phyloP scores from a whole-genome alignment of 2,329 filamentous ascomycete genomes.

The Rhinocladiella similis region DNA sequence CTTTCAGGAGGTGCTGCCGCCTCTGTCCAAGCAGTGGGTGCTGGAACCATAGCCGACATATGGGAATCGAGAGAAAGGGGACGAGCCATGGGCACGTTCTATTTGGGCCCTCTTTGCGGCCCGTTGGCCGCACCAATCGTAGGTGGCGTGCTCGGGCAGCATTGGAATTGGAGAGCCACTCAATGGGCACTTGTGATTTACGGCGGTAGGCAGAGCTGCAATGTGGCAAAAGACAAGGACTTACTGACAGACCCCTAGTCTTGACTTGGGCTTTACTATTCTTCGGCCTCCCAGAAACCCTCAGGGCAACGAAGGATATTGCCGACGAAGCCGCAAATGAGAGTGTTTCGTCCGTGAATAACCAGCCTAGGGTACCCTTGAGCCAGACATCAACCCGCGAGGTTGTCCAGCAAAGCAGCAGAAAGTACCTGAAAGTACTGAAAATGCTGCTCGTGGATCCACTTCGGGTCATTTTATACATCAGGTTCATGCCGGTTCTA shows the following conservation, averaged over 20 bases:
- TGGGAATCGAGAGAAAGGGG: constrained; percentile 75
- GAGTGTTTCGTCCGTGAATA: constrained; percentile 15
- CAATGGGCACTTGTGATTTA: constrained; percentile 77
- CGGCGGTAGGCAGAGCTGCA: constrained; percentile 43
- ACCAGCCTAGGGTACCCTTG: constrained; percentile 32
- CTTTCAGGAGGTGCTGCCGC: constrained; percentile 74
- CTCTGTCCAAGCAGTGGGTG: constrained; percentile 78
- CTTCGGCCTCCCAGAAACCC: constrained; percentile 47
- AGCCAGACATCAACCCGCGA: constrained; percentile 62
- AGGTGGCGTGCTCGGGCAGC: constrained; percentile 69
- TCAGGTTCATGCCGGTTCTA: constrained; percentile 72
- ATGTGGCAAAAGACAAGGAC: not conserved
- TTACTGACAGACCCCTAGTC: constrained; percentile 20
- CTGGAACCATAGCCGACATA: constrained; percentile 78
- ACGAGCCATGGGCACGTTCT: constrained; percentile 79
- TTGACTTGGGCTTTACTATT: constrained; percentile 42
- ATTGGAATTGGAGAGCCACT: constrained; percentile 72
- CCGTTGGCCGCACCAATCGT: constrained; percentile 75
- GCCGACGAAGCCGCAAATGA: constrained; percentile 32
- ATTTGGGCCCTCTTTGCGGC: constrained; percentile 73
- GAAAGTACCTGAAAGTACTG: constrained; percentile 52
- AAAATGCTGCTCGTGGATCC: constrained; percentile 71
- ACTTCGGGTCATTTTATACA: constrained; percentile 66
- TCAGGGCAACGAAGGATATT: constrained; percentile 34
- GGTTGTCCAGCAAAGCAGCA: constrained; percentile 60